Base-by-base conservation (phyloP, 768 basidiomycete genomes). In the Tephrocybe sp. region DNA sequence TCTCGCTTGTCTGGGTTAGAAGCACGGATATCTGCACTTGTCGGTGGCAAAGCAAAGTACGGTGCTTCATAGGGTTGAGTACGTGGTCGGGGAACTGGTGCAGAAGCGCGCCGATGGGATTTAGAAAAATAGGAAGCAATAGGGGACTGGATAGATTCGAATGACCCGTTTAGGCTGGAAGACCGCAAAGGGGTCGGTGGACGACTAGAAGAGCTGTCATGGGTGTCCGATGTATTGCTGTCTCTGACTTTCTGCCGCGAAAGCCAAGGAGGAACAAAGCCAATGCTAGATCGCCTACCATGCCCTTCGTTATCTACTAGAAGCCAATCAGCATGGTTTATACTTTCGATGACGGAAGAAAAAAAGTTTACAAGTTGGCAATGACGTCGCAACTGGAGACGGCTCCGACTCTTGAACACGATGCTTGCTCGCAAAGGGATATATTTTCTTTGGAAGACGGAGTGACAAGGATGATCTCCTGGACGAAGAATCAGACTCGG, bases 41-140 rank as follows among this genome's bases (percentile, higher is more conserved):
- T 53, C 6, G 74, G 74, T 9, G 73, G 74, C 20, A 66, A 55
- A 1, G 73, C 74, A 53, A 76, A 76, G 66, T 75, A 75, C 5
- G 75, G 74, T 23, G 75, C 70, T 40, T 68, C 73, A 48, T 76
- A 76, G 4, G 75, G 75, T 33, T 58, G 65, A 13, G 75, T 76
- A 20, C 75, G 64, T 39, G 67, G 66, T 26, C 60, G 50, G 16
- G 60, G 40, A 39, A 64, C 57, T 13, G 73, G 70, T 7, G 65
- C 54, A 5, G 73, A 68, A 2, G 55, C 53, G 23, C 68, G 66
- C 45, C 68, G 60, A 32, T 65, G 58, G 22, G 58, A 17, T 49
- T 68, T 72, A 31, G 65, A 61, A 46, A 60, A 66, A 64, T 41
- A 56, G 47, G 51, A 63, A 53, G 26, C 50, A 43, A 22, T 54